Base-by-base conservation (phyloP, 176 grass and related monocot genomes). In the Cenchrus purpureus region DNA sequence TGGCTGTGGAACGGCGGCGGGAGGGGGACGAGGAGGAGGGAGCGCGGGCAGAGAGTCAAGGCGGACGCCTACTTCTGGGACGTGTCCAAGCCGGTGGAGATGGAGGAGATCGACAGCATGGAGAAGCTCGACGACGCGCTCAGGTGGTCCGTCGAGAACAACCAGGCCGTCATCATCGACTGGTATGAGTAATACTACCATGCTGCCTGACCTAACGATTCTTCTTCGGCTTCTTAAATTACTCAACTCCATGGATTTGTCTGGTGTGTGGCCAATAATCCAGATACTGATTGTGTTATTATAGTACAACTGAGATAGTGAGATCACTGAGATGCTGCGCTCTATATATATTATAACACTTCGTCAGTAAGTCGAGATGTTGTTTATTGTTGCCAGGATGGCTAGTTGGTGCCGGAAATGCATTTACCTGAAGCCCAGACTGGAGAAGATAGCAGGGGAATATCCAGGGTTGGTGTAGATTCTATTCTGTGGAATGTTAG, bases 391-490 rank as follows among this genome's bases (percentile, higher is more conserved):
- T 81, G 1, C 16, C 57, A 99, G 97, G 97, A 96, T 96, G 93
- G 93, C 97, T 46, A 64, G 73, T 64, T 99, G 97, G 97, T 96
- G 97, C 59, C 82, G 93, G 68, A 99, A 99, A 88, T 99, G 93
- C 90, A 99, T 99, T 32, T 99, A 99, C 90, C 80, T 96, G 55
- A 94, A 88, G 86, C 93, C 97, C 54, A 96, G 88, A 81, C 78
- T 99, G 74, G 97, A 99, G 94, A 99, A 99, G 85, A 81, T 96
- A n/a, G 91, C 97, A 68, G 90, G 90, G 12, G 91, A 99, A 85
- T 85, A 65, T 60, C 97, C 91, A 75, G 88, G 91, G 97, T 99
- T 45, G 2, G 85, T 91, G 40, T 71, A 5, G 56, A 45, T 83
- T 67, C 45, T 43, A 28, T 8, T 40, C 20, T 15, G 32, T 56